Conservation (phyloP, 2,329 filamentous ascomycete species). For the Magnaporthiopsis poae region DNA sequence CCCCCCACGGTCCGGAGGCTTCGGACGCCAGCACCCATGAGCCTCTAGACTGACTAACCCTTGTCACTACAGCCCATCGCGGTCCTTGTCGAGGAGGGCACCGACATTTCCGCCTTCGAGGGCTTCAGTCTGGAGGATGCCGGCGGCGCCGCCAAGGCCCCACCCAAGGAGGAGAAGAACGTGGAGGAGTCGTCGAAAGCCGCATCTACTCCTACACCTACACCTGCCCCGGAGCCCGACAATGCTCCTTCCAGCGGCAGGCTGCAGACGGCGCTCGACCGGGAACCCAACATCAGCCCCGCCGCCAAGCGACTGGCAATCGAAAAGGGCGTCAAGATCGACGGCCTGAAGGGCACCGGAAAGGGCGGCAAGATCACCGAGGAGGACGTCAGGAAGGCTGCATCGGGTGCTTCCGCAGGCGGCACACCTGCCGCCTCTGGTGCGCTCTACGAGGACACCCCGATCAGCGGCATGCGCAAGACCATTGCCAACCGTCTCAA, state of each 20-base stretch:
- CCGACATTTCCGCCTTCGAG: constrained; percentile 79
- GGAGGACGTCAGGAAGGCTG: constrained; percentile 81
- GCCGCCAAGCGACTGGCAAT: constrained; percentile 73
- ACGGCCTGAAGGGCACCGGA: constrained; percentile 75
- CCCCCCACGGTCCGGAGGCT: neutral
- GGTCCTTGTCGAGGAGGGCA: constrained; percentile 83
- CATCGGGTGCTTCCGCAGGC: constrained; percentile 44
- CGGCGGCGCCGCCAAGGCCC: constrained; percentile 62
- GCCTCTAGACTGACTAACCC: constrained; percentile 8
- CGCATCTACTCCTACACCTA: constrained; percentile 45
- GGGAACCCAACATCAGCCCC: constrained; percentile 62
- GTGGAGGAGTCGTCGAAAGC: constrained; percentile 38
- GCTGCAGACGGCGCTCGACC: constrained; percentile 75
- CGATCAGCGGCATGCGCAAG: constrained; percentile 91
- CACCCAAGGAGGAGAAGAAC: constrained; percentile 57
- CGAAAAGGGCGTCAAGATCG: constrained; percentile 71
- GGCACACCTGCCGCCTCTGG: constrained; percentile 43
- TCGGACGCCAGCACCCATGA: neutral
- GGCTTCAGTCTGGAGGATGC: constrained; percentile 82
- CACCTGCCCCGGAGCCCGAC: constrained; percentile 44
- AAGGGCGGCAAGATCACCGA: constrained; percentile 79
- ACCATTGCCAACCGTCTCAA: constrained; percentile 85
- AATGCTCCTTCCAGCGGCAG: constrained; percentile 55
- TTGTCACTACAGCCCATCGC: constrained; percentile 67
- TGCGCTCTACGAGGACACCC: constrained; percentile 71